Base-by-base conservation (phyloP, 75 land plant species). In the Azolla pinnata region DNA sequence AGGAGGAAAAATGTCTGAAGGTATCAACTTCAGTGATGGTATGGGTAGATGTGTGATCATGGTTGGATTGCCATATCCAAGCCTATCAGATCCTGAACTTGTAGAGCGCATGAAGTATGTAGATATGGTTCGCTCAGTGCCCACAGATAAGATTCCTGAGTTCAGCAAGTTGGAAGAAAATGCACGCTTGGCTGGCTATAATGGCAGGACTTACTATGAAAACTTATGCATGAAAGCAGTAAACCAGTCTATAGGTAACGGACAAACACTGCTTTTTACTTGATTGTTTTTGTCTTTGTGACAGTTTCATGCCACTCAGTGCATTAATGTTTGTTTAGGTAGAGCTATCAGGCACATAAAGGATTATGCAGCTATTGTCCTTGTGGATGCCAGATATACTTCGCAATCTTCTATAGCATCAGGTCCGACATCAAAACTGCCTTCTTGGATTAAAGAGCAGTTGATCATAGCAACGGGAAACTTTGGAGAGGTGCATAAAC, bases 161-260 rank as follows among this genome's bases (percentile, higher is more conserved):
- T 1, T 4, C 52, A 25, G 29, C 14, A 19, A 56, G 23, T 32
- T 9, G 34, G 61, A 23, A 2, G 28, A 2, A 25, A 7, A 52
- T 4, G 2, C 4, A 14, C 29, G 14, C 24, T 1, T 2, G 2
- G 54, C 29, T 24, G 2, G 25, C 32, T 65, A 64, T 32, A 81
- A 78, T 61, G 96, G 98, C 46, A 73, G 73, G 51, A 90, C 85
- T 38, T 93, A 93, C 64, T 95, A 95, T 73, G 99, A 95, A 44
- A 89, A 95, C 65, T 83, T 95, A 3, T 89, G 96, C 79, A 95
- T 95, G 96, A 95, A 95, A 68, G 96, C 99, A 44, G 99, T 95
- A 20, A 95, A 95, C 71, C 99, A 95, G 56, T 89, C 88, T 2
- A 86, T 95, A 60, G 99, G 98, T 88, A 63, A 33, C 31, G 3